These are phyloP conservation scores for Coniochaeta ligniaria DNA, from an alignment of 2,329 filamentous ascomycete genomes.

Conservation along the genomic window DNA sequence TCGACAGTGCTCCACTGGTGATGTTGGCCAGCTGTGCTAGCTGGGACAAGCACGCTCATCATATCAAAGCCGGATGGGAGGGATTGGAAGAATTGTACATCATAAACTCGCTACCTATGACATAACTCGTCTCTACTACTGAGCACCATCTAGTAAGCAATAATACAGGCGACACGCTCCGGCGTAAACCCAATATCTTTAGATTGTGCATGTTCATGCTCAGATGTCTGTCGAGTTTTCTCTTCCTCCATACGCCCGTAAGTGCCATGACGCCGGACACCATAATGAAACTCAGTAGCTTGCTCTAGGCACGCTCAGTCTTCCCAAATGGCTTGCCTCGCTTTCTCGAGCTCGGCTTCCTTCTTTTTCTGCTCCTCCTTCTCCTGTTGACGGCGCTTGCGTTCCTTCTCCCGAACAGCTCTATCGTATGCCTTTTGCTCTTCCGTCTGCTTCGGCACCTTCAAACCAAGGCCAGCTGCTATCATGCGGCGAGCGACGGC, in stretches of 20 bases:
- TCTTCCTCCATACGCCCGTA: not conserved
- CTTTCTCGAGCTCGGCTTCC: slow-evolving; percentile 61
- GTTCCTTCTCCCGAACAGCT: slow-evolving; percentile 77
- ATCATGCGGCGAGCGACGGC: slow-evolving; percentile 87
- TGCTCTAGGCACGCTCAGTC: slow-evolving; percentile 37
- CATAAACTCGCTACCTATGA: not conserved
- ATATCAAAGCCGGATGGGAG: not conserved
- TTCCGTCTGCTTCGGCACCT: slow-evolving; percentile 73
- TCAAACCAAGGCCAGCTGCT: slow-evolving; percentile 76
- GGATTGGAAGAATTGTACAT: not conserved
- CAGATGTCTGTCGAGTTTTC: too few relatives aligned
- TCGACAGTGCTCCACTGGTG: not conserved
- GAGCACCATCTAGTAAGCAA: not conserved
- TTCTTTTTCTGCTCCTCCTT: slow-evolving; percentile 54
- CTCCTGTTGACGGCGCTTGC: slow-evolving; percentile 66
- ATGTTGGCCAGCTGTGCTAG: too few relatives aligned
- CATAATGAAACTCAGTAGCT: not conserved
- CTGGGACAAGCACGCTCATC: too few relatives aligned
- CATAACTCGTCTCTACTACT: not conserved
- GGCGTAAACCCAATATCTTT: not conserved
- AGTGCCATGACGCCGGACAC: not conserved
- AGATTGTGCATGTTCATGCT: too few relatives aligned
- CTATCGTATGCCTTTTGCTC: slow-evolving; percentile 84
- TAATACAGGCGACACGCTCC: not conserved
- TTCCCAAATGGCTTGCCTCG: slow-evolving; percentile 85